Base-by-base conservation (phyloP, 805 yeast genomes). In the Vanderwaltozyma tropicalis region DNA sequence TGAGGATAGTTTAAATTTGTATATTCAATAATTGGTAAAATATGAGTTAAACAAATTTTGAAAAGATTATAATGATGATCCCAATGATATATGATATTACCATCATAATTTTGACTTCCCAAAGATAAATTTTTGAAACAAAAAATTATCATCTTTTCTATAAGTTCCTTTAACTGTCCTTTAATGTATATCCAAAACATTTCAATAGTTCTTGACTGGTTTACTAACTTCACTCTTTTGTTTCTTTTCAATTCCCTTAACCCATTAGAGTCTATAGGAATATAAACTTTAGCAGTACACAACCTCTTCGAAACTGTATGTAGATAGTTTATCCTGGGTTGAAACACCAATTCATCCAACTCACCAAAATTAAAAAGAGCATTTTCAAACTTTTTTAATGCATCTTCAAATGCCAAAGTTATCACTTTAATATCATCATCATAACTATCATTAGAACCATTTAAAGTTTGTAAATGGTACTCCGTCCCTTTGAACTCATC, bases 161-260 rank as follows among this genome's bases (percentile, higher is more conserved):
- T 32, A 38, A 14, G 38, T 28, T 10, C 24, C 22, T 22, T 35
- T 19, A 30, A 10, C 5, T 18, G 14, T 4, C 10, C 17, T 7
- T 20, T 14, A 3, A 31, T n/a, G 14, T 11, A 31, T 5, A 13
- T 12, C 25, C 26, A 20, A 31, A 31, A 31, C 20, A 14, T 4
- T 18, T 31, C 14, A n/a, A 31, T 20, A 9, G 20, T 21, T n/a
- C 9, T 5, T 6, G 6, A n/a, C n/a, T 31, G 33, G 14, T 5
- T 31, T n/a, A 20, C n/a, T 31, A 15, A 41, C 28, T 22, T 39
- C 32, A n/a, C 17, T 12, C 25, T 28, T 18, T 34, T 31, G 35
- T 9, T 31, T 38, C 26, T 31, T 28, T 42, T 43, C 2, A 43
- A 37, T 14, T 32, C 40, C 20, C 21, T 38, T 22, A 38, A 36